phyloP scores from a whole-genome alignment of 805 yeast genomes.

The Candida montana region DNA sequence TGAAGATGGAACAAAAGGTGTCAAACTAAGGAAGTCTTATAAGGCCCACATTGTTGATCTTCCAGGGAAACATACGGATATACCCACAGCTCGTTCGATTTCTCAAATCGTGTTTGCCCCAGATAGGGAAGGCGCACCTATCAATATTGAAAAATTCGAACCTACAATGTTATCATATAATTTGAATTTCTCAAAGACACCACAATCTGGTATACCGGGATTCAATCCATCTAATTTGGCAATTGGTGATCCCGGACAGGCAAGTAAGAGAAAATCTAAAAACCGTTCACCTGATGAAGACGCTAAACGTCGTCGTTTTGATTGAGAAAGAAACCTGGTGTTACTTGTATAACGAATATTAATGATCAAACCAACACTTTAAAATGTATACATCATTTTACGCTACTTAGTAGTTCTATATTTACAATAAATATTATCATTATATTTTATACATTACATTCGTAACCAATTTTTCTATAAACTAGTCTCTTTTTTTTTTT shows the following conservation, averaged over 20 bases:
- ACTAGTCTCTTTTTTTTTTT: background rate
- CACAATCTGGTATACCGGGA: constrained; percentile 70
- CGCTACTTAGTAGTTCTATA: too few species aligned
- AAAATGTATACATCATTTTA: too few species aligned
- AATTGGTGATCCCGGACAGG: constrained; percentile 38
- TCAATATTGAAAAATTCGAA: constrained; percentile 45
- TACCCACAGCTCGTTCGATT: constrained; percentile 44
- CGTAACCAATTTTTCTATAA: too few species aligned
- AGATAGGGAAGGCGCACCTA: constrained; percentile 32
- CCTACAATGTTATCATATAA: constrained; percentile 42
- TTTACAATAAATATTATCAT: background rate
- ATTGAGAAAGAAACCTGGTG: constrained; percentile 5
- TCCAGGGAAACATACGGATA: constrained; percentile 65
- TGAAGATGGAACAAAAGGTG: constrained; percentile 86
- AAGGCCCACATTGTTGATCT: constrained; percentile 87
- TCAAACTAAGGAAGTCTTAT: constrained; percentile 88
- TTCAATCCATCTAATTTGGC: constrained; percentile 67
- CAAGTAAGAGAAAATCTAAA: constrained; percentile 36
- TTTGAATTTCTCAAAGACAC: constrained; percentile 58
- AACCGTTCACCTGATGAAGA: constrained; percentile 21
- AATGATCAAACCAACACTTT: too few species aligned
- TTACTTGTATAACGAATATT: too few species aligned
- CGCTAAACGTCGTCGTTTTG: constrained; percentile 24
- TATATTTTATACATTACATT: too few species aligned
- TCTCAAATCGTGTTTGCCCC: constrained; percentile 33